Evolutionary conservation across 495 filamentous ascomycete genomes (phyloP).

Genomic region (Aspergillus haitiensis): DNA sequence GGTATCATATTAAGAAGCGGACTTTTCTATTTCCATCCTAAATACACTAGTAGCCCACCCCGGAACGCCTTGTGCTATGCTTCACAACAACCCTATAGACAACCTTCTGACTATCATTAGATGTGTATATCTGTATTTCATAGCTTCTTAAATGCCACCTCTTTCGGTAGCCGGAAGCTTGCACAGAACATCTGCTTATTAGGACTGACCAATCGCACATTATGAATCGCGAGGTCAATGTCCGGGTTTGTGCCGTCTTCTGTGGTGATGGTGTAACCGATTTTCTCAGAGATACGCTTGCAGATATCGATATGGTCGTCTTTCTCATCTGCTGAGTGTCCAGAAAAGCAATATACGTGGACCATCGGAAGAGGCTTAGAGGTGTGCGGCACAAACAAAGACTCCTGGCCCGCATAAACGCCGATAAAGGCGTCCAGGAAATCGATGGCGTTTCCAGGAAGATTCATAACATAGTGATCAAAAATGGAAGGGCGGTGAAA

Average conservation of each 20-base stretch:
- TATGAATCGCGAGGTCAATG: slow-evolving; percentile 62
- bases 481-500: slow-evolving; percentile 65
- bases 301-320: slow-evolving; percentile 64
- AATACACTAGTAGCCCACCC: slow-evolving; percentile 5
- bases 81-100: slow-evolving; percentile 15
- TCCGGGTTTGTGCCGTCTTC: slow-evolving; percentile 51
- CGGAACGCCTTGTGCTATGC: slow-evolving; percentile 26
- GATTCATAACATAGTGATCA: slow-evolving; percentile 94
- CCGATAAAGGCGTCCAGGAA: slow-evolving; percentile 87
- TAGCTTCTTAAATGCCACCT: slow-evolving; percentile 68
- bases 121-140: neutral
- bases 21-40: slow-evolving; percentile 13
- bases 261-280: slow-evolving; percentile 60
- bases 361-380: slow-evolving; percentile 68
- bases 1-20: slow-evolving; percentile 16
- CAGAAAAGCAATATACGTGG: slow-evolving; percentile 88
- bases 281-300: slow-evolving; percentile 60
- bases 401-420: slow-evolving; percentile 67
- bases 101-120: neutral
- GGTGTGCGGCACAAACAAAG: slow-evolving; percentile 63
- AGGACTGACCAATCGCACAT: slow-evolving; percentile 87
- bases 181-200: slow-evolving; percentile 97
- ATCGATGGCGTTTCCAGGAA: slow-evolving; percentile 80
- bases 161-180: slow-evolving; percentile 76
- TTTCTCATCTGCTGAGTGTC: slow-evolving; percentile 69